Base-by-base conservation (phyloP, 1,139 yeast genomes). In the Saccharomycopsis hybrid region DNA sequence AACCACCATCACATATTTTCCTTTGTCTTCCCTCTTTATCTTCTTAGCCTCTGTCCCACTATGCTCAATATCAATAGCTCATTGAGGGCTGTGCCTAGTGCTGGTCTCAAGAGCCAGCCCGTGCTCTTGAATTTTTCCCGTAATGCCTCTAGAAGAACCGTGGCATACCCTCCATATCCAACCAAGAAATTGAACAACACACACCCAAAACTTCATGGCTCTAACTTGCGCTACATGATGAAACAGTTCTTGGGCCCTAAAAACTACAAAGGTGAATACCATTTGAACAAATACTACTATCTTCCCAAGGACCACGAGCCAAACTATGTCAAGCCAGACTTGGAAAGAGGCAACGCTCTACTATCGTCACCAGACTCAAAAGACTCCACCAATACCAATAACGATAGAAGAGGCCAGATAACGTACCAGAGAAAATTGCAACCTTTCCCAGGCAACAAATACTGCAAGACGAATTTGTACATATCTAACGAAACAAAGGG, bases 261-360 rank as follows among this genome's bases (percentile, higher is more conserved):
- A 63, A 88, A 88, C 65, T 76, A 79, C 64, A 81, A 85, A 62
- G 97, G 97, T 32, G 90, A 88, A 59, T 86, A 87, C 67, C 72
- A 73, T 57, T 69, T 79, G 61, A 90, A 89, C 72, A 86, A 82
- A 63, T 85, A 86, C 66, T 82, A 77, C 60, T 73, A 76, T 57
- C 83, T 94, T 11, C 83, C 90, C 13, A 82, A 77, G 57, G 70
- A 85, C 61, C 88, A 87, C 62, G 70, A 70, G 41, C 87, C 95
- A 29, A 87, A 82, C 59, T 90, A 85, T 66, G 73, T 88, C 36
- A 79, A 79, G 41, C 87, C 85, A 30, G 78, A 77, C 56, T 53
- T 63, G 30, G 80, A 72, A 58, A 64, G 66, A 48, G 79, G 78
- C 29, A 64, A 64, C 46, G 59, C 76, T 27, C 59, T 71, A 46